A percentile compares a stretch with the other conserved stretches of the same genome.
Evolutionary conservation across 2,329 filamentous ascomycete genomes (phyloP).

Genomic region (Sporothrix euskadiensis): DNA sequence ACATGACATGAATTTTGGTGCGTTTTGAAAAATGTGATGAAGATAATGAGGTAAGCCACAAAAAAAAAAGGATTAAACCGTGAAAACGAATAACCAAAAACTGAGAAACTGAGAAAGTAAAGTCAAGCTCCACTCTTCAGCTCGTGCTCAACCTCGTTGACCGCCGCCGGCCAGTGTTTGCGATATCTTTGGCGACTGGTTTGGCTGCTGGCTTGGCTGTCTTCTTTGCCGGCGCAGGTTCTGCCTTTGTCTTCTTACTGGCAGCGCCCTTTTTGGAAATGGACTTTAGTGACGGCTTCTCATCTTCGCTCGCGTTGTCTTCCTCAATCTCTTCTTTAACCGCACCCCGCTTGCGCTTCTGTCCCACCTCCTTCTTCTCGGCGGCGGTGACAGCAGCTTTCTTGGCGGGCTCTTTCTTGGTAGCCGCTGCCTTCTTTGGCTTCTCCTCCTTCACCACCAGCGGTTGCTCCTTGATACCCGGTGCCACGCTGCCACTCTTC

Average conservation of each 20-base stretch:
- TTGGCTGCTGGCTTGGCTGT: neutral
- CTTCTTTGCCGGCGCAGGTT: conserved; percentile 15
- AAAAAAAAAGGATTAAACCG: neutral
- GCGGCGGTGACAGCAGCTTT: conserved; percentile 30
- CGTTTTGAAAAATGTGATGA: neutral
- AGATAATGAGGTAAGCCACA: neutral
- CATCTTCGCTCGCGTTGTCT: neutral
- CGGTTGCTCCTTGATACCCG: conserved; percentile 48
- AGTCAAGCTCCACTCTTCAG: neutral
- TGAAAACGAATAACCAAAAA: neutral
- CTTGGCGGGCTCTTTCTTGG: conserved; percentile 34
- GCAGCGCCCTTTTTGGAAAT: conserved; percentile 12
- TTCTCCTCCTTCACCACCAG: conserved; percentile 37
- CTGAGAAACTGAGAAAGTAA: neutral
- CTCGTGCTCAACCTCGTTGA: conserved; percentile 22
- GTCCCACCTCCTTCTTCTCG: conserved; percentile 32
- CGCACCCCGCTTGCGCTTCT: conserved; percentile 25
- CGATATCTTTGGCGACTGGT: conserved; percentile 9
- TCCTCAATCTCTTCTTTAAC: conserved; percentile 12
- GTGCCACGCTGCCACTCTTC: conserved; percentile 58
- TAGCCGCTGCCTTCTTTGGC: conserved; percentile 30
- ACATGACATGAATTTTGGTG: neutral
- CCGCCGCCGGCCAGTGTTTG: conserved; percentile 24
- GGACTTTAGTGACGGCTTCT: neutral
- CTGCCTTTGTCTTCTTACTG: conserved; percentile 27